A percentile compares a stretch with the other conserved stretches of the same genome.
Conservation (phyloP, 768 basidiomycete genomes). For the Paxillus involutus region DNA sequence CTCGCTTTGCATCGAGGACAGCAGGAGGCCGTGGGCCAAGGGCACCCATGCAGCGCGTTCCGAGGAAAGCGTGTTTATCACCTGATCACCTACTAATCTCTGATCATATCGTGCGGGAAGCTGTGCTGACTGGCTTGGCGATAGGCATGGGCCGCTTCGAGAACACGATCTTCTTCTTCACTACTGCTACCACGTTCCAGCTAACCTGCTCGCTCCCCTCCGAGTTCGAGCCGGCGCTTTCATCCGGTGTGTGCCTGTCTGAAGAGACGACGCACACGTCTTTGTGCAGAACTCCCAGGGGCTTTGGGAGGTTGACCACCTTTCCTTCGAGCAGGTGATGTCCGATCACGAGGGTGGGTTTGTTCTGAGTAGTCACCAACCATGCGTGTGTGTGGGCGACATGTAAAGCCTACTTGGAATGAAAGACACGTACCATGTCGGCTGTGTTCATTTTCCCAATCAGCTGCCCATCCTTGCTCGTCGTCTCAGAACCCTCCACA, state of each 20-base stretch:
- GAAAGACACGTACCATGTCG: conserved; percentile 47
- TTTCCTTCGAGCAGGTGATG: conserved; percentile 92
- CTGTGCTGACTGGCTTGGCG: conserved; percentile 30
- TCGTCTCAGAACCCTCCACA: conserved; percentile 51
- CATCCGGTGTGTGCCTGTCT: neutral
- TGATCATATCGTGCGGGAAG: conserved; percentile 18
- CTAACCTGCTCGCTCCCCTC: conserved; percentile 19
- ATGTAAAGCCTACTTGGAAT: neutral
- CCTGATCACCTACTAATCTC: neutral
- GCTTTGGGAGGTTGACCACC: conserved; percentile 71
- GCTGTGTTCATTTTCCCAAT: conserved; percentile 77
- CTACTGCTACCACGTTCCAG: conserved; percentile 69
- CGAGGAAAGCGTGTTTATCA: conserved; percentile 12
- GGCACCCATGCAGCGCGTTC: conserved; percentile 17
- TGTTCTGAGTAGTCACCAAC: conserved; percentile 47
- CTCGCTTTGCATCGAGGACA: neutral
- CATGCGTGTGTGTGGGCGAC: neutral
- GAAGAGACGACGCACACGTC: conserved; percentile 3
- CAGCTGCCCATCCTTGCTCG: conserved; percentile 64
- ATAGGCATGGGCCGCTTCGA: conserved; percentile 82
- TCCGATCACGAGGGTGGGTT: conserved; percentile 78
- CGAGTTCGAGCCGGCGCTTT: neutral
- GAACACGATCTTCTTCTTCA: conserved; percentile 82
- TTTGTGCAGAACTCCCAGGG: conserved; percentile 71
- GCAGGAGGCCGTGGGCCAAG: conserved; percentile 16